These are phyloP conservation scores for Actinidia arguta DNA, from an alignment of 179 eudicot genomes.

Conservation along the genomic window DNA sequence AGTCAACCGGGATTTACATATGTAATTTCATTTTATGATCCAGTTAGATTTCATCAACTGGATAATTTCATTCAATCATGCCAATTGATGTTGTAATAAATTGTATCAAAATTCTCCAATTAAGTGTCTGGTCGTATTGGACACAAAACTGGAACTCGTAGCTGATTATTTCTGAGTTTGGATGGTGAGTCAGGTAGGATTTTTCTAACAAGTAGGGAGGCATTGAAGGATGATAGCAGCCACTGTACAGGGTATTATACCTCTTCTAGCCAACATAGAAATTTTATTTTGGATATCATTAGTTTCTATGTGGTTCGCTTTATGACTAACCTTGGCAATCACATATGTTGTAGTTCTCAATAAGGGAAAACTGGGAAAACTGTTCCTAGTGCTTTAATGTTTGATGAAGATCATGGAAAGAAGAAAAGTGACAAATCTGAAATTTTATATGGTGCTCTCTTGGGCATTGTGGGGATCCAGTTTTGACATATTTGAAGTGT, in stretches of 20 bases:
- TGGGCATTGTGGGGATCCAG: no score
- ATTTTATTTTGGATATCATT: not conserved
- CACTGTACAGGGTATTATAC: not conserved
- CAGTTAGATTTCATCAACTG: not conserved
- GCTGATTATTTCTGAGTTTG: not conserved
- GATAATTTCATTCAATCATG: not conserved
- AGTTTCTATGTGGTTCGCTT: not conserved
- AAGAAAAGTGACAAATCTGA: no score
- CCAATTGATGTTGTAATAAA: not conserved
- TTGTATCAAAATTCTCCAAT: not conserved
- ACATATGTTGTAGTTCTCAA: not conserved
- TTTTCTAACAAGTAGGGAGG: not conserved
- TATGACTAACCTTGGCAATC: not conserved
- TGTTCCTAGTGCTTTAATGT: not conserved
- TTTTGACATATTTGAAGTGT: no score
- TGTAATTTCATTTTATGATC: not conserved
- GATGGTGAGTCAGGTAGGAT: not conserved
- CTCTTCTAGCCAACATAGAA: not conserved
- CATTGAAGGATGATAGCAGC: not conserved
- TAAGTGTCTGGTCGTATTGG: not conserved
- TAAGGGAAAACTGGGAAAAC: not conserved
- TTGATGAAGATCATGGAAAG: no score
- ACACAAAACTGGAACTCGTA: not conserved
- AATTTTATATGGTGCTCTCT: no score
- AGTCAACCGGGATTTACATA: not conserved